A percentile compares a stretch with the other conserved stretches of the same genome.
These are phyloP conservation scores for Priceomyces haplophilus DNA, from an alignment of 805 yeast species.

Conservation along the genomic window DNA sequence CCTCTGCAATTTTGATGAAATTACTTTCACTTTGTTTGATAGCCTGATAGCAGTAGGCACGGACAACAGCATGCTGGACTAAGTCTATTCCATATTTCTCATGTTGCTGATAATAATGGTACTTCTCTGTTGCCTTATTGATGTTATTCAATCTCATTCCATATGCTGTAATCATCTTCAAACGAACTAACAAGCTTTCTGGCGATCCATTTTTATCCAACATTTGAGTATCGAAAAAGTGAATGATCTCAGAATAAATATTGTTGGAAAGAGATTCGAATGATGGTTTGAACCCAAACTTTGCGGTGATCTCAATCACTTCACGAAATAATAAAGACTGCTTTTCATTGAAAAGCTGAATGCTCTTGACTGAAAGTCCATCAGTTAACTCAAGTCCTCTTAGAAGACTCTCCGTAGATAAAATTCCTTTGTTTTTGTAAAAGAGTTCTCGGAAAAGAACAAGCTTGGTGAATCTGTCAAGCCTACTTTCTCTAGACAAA, in stretches of 20 bases:
- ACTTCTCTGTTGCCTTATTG: conserved; percentile 32
- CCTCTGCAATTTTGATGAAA: conserved; percentile 37
- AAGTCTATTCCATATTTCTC: conserved; percentile 39
- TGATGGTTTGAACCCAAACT: background rate
- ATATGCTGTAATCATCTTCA: conserved; percentile 29
- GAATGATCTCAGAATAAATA: conserved; percentile 11
- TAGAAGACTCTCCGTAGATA: conserved; percentile 10
- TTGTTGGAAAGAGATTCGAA: background rate
- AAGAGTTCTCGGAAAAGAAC: conserved; percentile 13
- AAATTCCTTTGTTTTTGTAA: conserved; percentile 9
- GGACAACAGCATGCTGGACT: conserved; percentile 40
- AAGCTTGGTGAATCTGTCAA: conserved; percentile 8
- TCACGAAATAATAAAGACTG: background rate
- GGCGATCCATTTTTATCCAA: conserved; percentile 25
- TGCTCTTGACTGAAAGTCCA: background rate
- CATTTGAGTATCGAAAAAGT: conserved; percentile 17
- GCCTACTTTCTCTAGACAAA: background rate
- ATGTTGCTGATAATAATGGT: conserved; percentile 36
- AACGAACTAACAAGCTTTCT: conserved; percentile 29
- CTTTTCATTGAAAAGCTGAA: conserved; percentile 3
- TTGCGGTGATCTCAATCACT: background rate
- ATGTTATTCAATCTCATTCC: conserved; percentile 31
- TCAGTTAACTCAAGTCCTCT: conserved; percentile 7
- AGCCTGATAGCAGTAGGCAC: conserved; percentile 40
- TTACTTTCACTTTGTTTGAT: conserved; percentile 27